These are phyloP conservation scores for Backusella psychrophila DNA, from an alignment of 192 early-diverging fungal genomes.

Conservation along the genomic window DNA sequence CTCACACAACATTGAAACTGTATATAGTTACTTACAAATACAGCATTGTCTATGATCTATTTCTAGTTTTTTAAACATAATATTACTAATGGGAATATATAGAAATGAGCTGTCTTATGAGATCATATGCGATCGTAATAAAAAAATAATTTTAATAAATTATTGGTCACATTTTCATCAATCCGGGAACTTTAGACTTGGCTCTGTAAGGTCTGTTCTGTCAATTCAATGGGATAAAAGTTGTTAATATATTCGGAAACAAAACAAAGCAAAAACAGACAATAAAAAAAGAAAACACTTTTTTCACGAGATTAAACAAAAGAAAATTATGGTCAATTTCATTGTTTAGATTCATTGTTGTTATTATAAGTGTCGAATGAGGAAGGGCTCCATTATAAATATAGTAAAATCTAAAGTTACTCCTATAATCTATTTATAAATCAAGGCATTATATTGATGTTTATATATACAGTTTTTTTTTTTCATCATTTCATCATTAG, in stretches of 20 bases:
- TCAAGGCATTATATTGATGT: not conserved
- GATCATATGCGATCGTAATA: not conserved
- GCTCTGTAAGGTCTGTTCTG: not conserved
- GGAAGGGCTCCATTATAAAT: not conserved
- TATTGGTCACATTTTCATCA: not conserved
- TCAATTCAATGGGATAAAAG: not conserved
- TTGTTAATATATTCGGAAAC: not conserved
- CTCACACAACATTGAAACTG: not conserved
- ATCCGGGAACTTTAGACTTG: not conserved
- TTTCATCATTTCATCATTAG: no score
- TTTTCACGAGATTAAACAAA: no score
- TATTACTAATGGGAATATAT: not conserved
- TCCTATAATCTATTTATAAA: not conserved
- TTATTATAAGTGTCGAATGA: not conserved
- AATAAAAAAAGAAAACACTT: no score
- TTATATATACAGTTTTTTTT: no score
- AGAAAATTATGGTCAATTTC: no score
- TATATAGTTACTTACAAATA: no score
- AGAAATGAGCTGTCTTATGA: not conserved
- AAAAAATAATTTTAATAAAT: not conserved
- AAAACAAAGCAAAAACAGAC: no score
- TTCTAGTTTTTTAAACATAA: no score
- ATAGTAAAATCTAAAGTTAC: not conserved
- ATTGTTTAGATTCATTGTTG: not conserved
- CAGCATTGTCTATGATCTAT: no score